Percentiles rank a stretch among this genome's conserved stretches.
Evolutionary conservation across 805 yeast genomes (phyloP).

Genomic region (Hanseniaspora hatyaiensis): DNA sequence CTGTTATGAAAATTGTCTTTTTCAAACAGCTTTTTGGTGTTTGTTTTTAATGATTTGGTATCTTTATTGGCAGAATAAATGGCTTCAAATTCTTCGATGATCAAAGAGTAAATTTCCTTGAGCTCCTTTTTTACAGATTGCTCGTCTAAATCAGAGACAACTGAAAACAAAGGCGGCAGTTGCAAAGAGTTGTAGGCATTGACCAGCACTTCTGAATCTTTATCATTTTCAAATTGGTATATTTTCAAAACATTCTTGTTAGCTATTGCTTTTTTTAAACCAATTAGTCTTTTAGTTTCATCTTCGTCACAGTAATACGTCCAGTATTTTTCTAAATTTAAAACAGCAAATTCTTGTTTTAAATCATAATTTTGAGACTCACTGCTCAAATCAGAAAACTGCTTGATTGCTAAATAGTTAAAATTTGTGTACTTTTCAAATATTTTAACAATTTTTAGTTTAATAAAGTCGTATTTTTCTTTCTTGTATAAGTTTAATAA

Average conservation of each 20-base stretch:
- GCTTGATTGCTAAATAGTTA: neutral
- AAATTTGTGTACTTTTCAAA: neutral
- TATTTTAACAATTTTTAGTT: constrained; percentile 8
- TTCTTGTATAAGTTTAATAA: neutral
- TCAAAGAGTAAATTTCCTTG: neutral
- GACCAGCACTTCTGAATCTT: neutral
- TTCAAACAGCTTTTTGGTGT: neutral
- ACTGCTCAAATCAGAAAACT: neutral
- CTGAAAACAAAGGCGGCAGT: neutral
- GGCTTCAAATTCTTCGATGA: neutral
- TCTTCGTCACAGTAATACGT: constrained; percentile 1
- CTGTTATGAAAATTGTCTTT: constrained; percentile 13
- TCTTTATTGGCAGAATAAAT: neutral
- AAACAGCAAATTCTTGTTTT: neutral
- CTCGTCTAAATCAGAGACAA: neutral
- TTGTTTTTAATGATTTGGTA: too few species aligned
- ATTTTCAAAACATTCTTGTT: neutral
- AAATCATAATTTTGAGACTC: neutral
- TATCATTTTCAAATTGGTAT: constrained; percentile 15
- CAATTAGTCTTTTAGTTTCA: constrained; percentile 6
- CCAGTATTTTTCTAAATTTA: constrained; percentile 2
- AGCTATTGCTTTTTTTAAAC: constrained; percentile 6
- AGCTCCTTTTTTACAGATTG: neutral
- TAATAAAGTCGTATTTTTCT: constrained; percentile 12
- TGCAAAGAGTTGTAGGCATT: neutral